Conservation (phyloP, 169 alveolate genomes). For the Plasmodium chabaudi region DNA sequence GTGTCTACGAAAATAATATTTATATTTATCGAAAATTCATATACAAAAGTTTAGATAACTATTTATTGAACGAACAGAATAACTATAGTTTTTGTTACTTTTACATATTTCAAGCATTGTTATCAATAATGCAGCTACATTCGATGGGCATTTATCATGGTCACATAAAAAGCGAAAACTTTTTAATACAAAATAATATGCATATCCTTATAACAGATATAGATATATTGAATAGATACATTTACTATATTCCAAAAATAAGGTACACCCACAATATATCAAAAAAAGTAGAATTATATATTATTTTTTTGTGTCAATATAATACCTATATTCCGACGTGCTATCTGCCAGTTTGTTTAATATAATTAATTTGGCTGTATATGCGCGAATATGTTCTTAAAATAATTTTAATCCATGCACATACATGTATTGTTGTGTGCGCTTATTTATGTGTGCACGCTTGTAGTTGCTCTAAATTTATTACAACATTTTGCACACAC, state of each 20-base stretch:
- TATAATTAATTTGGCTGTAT: too few species aligned
- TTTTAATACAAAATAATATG: conserved; percentile 69
- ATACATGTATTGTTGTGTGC: not conserved
- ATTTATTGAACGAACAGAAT: conserved; percentile 35
- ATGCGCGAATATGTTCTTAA: too few species aligned
- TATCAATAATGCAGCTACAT: conserved; percentile 76
- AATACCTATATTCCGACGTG: too few species aligned
- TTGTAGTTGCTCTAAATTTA: not conserved
- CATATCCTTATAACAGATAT: conserved; percentile 78
- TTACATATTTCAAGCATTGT: conserved; percentile 68
- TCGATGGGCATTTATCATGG: conserved; percentile 79
- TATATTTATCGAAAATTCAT: conserved; percentile 64
- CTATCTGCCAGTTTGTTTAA: too few species aligned
- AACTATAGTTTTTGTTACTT: conserved; percentile 27
- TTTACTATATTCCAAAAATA: conserved; percentile 42
- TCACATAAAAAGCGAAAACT: conserved; percentile 78
- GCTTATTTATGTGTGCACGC: not conserved
- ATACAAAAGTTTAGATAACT: conserved; percentile 44
- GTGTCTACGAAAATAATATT: conserved; percentile 68
- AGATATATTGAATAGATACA: conserved; percentile 34
- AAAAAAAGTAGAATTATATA: too few species aligned
- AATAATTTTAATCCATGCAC: not conserved
- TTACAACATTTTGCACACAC: too few species aligned
- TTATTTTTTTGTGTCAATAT: too few species aligned
- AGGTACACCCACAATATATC: not conserved